Conservation (phyloP, 768 basidiomycete species). For the Crepidotus variabilis region DNA sequence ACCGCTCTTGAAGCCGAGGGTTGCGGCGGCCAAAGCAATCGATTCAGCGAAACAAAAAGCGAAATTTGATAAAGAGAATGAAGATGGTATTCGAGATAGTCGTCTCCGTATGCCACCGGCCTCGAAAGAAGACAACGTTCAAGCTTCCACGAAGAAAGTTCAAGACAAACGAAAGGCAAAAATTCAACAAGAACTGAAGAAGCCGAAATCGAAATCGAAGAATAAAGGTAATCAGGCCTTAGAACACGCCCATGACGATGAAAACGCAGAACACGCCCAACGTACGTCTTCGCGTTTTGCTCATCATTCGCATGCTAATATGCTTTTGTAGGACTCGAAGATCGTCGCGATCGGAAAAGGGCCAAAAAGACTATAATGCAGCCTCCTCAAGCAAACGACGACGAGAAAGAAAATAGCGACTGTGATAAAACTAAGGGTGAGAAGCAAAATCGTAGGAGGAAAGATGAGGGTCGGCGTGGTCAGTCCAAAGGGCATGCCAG, state of each 20-base stretch:
- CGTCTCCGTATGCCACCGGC: too few relatives aligned
- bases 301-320: background rate
- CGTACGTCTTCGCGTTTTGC: constrained; percentile 15
- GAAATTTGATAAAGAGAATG: too few relatives aligned
- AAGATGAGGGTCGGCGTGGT: constrained; percentile 23
- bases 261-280: constrained; percentile 18
- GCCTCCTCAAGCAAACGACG: constrained; percentile 21
- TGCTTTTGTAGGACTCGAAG: constrained; percentile 47
- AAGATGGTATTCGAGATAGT: too few relatives aligned
- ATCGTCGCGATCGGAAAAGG: constrained; percentile 63
- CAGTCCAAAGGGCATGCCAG: constrained; percentile 39
- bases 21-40: background rate
- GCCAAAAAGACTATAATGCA: constrained; percentile 52
- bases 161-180: too few relatives aligned
- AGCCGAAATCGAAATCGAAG: background rate
- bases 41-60: background rate
- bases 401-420: constrained; percentile 8
- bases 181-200: background rate
- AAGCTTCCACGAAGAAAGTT: too few relatives aligned
- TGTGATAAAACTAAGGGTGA: constrained; percentile 7
- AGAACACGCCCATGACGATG: constrained; percentile 9
- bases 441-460: constrained; percentile 20
- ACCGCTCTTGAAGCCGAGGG: constrained; percentile 52
- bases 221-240: constrained; percentile 7
- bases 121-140: too few relatives aligned